phyloP scores from a whole-genome alignment of 2,329 filamentous ascomycete species.

The Nannizzia gypsea region DNA sequence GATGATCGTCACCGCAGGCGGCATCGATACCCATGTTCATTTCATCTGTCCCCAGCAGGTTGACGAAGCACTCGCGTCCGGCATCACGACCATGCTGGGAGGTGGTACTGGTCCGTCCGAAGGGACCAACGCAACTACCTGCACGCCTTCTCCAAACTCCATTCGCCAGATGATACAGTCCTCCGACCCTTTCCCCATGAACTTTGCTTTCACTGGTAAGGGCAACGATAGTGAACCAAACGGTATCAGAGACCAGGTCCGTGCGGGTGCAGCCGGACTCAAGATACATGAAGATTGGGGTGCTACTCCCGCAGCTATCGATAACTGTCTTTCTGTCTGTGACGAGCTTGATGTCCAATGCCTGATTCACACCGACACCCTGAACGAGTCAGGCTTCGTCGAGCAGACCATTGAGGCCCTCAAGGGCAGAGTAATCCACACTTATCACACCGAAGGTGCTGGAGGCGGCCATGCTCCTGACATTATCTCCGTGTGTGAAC shows the following conservation, averaged over 20 bases:
- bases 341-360: constrained; percentile 88
- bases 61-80: constrained; percentile 68
- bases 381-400: constrained; percentile 96
- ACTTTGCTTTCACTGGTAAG: constrained; percentile 85
- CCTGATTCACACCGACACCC: constrained; percentile 87
- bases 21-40: constrained; percentile 82
- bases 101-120: constrained; percentile 90
- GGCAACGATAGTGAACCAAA: constrained; percentile 67
- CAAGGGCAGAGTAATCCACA: constrained; percentile 80
- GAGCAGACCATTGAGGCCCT: constrained; percentile 81
- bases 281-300: constrained; percentile 98
- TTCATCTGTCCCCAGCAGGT: constrained; percentile 92
- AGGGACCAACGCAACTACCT: constrained; percentile 83
- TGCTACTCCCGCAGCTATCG: constrained; percentile 78
- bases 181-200: constrained; percentile 67
- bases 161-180: constrained; percentile 86
- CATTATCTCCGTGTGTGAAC: constrained; percentile 87
- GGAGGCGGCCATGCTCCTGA: constrained; percentile 91
- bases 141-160: constrained; percentile 73
- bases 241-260: constrained; percentile 66
- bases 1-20: constrained; percentile 82
- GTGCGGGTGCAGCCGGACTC: constrained; percentile 75
- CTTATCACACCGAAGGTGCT: constrained; percentile 92
- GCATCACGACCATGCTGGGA: constrained; percentile 81
- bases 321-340: constrained; percentile 71